A percentile compares a stretch with the other conserved stretches of the same genome.
phyloP scores from a whole-genome alignment of 129 eudicot genomes.

The Escallonia herrerae region DNA sequence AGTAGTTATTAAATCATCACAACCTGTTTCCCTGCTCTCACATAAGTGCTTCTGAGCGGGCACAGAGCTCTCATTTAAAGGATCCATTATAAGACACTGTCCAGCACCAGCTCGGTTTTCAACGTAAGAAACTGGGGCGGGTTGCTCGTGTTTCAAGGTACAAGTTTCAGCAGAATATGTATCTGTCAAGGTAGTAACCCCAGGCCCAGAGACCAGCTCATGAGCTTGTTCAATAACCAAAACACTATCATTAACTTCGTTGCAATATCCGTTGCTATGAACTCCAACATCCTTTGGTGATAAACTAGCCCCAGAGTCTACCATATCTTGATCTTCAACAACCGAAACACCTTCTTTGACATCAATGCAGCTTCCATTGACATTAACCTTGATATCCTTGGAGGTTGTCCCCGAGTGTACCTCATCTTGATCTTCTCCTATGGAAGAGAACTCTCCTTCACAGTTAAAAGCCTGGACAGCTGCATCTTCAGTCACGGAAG shows the following conservation, averaged over 20 bases:
- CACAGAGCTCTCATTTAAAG: neutral
- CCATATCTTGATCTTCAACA: neutral
- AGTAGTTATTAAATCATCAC: constrained; percentile 1
- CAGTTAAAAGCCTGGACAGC: neutral
- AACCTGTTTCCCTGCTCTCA: neutral
- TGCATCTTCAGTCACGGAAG: constrained; percentile 17
- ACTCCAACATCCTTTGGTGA: constrained; percentile 24
- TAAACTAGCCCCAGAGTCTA: constrained; percentile 25
- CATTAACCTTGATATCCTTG: neutral
- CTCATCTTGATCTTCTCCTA: neutral
- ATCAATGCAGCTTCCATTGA: neutral
- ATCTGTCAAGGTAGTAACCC: neutral
- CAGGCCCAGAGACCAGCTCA: neutral
- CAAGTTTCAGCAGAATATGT: neutral
- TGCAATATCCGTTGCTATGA: neutral
- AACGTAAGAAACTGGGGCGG: neutral
- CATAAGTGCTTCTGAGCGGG: neutral
- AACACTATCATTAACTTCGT: constrained; percentile 11
- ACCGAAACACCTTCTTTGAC: neutral
- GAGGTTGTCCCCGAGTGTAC: neutral
- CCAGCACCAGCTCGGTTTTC: constrained; percentile 7
- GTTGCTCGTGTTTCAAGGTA: neutral
- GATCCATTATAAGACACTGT: neutral
- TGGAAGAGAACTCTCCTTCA: neutral
- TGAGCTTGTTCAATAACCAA: constrained; percentile 9